These are phyloP conservation scores for Huntiella decipiens DNA, from an alignment of 2,329 filamentous ascomycete species.

Conservation along the genomic window DNA sequence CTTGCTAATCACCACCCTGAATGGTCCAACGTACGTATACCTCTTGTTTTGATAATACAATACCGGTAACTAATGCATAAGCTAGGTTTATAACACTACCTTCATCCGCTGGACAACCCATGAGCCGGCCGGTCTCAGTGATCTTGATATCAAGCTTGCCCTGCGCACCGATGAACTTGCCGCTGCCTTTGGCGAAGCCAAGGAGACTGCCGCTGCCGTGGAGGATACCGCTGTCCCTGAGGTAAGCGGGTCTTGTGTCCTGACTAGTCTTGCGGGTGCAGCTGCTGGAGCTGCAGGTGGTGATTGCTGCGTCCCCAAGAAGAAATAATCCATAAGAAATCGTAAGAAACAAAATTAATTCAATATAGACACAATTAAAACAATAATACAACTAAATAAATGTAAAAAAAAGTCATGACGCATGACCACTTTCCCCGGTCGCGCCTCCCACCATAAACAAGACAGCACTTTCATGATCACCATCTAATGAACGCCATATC, in stretches of 20 bases:
- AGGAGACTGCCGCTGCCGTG: conserved; percentile 13
- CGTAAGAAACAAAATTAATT: neutral
- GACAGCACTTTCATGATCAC: no score
- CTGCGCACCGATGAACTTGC: conserved; percentile 41
- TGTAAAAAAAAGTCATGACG: conserved; percentile 3
- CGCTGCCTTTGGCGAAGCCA: conserved; percentile 32
- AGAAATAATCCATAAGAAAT: conserved; percentile 12
- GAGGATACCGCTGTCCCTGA: conserved; percentile 14
- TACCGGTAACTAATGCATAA: neutral
- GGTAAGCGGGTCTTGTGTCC: conserved; percentile 15
- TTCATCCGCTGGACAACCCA: conserved; percentile 61
- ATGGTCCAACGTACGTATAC: conserved; percentile 46
- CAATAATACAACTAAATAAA: conserved; percentile 11
- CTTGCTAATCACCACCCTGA: conserved; percentile 53
- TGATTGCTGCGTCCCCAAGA: conserved; percentile 35
- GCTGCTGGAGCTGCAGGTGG: conserved; percentile 24
- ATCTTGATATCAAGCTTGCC: conserved; percentile 44
- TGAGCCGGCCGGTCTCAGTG: conserved; percentile 42
- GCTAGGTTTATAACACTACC: conserved; percentile 48
- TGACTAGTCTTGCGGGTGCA: conserved; percentile 28
- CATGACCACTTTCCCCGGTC: neutral
- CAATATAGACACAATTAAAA: conserved; percentile 6
- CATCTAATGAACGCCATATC: no score
- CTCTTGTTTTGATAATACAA: neutral
- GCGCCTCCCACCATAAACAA: no score